Conservation (phyloP, 345 rosid genomes). For the Brassica rapa region DNA sequence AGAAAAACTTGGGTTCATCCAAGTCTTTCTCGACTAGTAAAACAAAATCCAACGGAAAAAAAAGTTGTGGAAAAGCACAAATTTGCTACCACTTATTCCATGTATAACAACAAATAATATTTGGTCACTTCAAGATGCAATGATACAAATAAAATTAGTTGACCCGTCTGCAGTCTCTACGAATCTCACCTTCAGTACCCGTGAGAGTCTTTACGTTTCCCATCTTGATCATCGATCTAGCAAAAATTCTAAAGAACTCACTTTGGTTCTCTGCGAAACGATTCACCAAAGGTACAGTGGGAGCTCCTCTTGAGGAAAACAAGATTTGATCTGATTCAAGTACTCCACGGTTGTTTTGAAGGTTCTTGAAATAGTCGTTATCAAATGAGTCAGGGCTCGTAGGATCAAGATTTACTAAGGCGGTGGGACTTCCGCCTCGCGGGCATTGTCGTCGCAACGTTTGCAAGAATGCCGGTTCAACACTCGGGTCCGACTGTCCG, state of each 20-base stretch:
- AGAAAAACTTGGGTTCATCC: no score
- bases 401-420: slow-evolving; percentile 50
- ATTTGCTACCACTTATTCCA: slow-evolving; percentile 6
- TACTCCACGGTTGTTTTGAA: slow-evolving; percentile 52
- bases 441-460: slow-evolving; percentile 55
- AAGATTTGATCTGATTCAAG: slow-evolving; percentile 70
- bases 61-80: background rate
- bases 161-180: slow-evolving; percentile 48
- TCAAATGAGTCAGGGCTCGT: slow-evolving; percentile 51
- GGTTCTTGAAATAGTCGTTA: slow-evolving; percentile 59
- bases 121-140: background rate
- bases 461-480: slow-evolving; percentile 47
- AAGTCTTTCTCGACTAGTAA: background rate
- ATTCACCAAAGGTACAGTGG: slow-evolving; percentile 51
- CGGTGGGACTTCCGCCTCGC: slow-evolving; percentile 39
- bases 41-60: background rate
- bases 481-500: slow-evolving; percentile 46
- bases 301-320: slow-evolving; percentile 48
- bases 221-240: slow-evolving; percentile 59
- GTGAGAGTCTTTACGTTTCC: slow-evolving; percentile 53
- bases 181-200: slow-evolving; percentile 53
- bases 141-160: slow-evolving; percentile 25
- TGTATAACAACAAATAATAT: background rate
- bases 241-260: slow-evolving; percentile 50
- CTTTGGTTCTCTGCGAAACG: slow-evolving; percentile 42